Base-by-base conservation (phyloP, 495 filamentous ascomycete species). In the Neurospora sp. region DNA sequence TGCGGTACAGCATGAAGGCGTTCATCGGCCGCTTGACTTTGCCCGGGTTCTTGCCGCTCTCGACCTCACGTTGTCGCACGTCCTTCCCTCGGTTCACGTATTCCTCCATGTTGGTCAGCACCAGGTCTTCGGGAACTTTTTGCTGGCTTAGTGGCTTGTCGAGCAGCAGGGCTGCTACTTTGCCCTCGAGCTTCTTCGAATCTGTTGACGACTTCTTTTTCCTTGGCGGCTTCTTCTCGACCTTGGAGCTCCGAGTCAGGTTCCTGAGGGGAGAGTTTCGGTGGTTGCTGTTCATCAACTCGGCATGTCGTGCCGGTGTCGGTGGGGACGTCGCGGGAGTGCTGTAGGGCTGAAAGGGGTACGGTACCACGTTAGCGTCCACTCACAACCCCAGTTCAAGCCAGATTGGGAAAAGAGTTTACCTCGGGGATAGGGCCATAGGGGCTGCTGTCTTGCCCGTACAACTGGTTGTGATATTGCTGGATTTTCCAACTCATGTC, bases 1-100 rank as follows among this genome's bases (percentile, higher is more conserved):
- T 97, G 10, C 96, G 91, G 80, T 99, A 99, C 37, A 99, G 86
- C 93, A 99, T 98, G 86, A 98, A 99, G 2, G 94, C 94, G 78
- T 99, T 99, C 92, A 98, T 98, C 1, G 96, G 96, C 41, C 96
- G 85, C 74, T 94, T 93, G 71, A 99, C 86, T 76, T 94, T 93
- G 4, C 92, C 92, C 12, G 84, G 85, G 39, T 92, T 90, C 77
- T 90, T 89, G 73, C 89, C 86, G 74, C 86, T 82, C 71, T 87
- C 87, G 18, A 93, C 89, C 76, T 96, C 91, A 75, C 85, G 80
- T 42, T 82, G 85, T 69, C 96, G 89, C 7, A 83, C 86, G 61
- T 92, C 89, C 3, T 84, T 81, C 10, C 91, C 83, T 68, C 96
- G 86, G 76, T 91, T 89, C 31, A 97, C 95, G 85, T 91, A 97